Evolutionary conservation across 2,329 filamentous ascomycete genomes (phyloP).

Genomic region (Fusarium solani-melongenae): DNA sequence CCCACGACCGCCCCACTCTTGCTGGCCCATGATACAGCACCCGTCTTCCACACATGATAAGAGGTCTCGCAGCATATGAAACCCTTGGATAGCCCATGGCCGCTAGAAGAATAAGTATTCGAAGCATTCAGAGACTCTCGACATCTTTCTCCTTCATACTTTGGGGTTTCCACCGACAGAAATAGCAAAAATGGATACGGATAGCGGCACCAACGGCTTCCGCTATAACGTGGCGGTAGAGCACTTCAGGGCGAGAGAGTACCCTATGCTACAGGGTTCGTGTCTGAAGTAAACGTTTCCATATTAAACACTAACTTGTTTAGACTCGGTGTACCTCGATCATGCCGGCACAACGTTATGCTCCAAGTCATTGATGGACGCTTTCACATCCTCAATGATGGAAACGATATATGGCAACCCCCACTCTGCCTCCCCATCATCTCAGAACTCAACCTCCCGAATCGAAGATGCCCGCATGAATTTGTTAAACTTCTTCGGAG

Average conservation of each 20-base stretch:
- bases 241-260: slow-evolving; percentile 68
- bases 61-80: slow-evolving; percentile 13
- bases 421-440: slow-evolving; percentile 86
- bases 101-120: background rate
- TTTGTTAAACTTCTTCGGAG: slow-evolving; percentile 81
- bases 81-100: background rate
- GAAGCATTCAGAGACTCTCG: background rate
- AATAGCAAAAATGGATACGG: slow-evolving; percentile 5
- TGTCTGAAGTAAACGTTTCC: background rate
- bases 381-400: slow-evolving; percentile 82
- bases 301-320: background rate
- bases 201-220: slow-evolving; percentile 9
- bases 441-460: slow-evolving; percentile 77
- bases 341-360: slow-evolving; percentile 94
- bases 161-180: background rate
- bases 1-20: slow-evolving; percentile 23
- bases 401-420: slow-evolving; percentile 88
- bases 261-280: slow-evolving; percentile 76
- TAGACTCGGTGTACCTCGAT: slow-evolving; percentile 85
- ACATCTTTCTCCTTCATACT: background rate
- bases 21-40: slow-evolving; percentile 22
- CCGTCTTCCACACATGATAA: slow-evolving; percentile 28
- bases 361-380: slow-evolving; percentile 82
- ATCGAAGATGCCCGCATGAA: slow-evolving; percentile 81
- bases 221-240: slow-evolving; percentile 71